Conservation (phyloP, 371 early-diverging fungal species). For the Lichtheimia corymbifera region DNA sequence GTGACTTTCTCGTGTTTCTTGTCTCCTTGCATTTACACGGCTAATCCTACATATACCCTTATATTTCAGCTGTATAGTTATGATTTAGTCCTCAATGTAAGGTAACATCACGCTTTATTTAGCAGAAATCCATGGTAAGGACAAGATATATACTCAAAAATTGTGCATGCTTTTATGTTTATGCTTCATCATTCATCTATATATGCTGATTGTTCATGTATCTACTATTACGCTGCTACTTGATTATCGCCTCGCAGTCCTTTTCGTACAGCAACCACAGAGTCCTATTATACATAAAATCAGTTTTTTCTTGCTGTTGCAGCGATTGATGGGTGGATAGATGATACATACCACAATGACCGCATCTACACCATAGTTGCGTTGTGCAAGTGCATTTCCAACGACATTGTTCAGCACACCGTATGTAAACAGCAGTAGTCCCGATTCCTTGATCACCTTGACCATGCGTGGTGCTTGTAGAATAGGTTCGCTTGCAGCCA, state of each 20-base stretch:
- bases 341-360: conserved; percentile 67
- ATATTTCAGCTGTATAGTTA: too few species aligned
- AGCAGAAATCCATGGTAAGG: too few species aligned
- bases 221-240: too few species aligned
- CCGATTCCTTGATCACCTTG: conserved; percentile 69
- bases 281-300: conserved; percentile 35
- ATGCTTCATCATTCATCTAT: too few species aligned
- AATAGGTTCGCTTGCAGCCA: conserved; percentile 78
- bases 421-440: conserved; percentile 85
- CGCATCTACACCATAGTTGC: conserved; percentile 78
- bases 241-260: conserved; percentile 47
- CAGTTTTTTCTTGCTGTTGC: not conserved
- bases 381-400: conserved; percentile 72
- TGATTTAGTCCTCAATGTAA: too few species aligned
- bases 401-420: conserved; percentile 83
- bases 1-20: too few species aligned
- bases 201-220: too few species aligned
- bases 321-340: not conserved
- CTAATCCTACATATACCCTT: too few species aligned
- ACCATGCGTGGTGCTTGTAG: conserved; percentile 79
- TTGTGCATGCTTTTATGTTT: too few species aligned
- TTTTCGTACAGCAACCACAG: conserved; percentile 61
- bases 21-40: too few species aligned
- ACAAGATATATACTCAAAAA: too few species aligned
- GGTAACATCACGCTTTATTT: too few species aligned